phyloP scores from a whole-genome alignment of 371 early-diverging fungal species.

The Actinomortierella wolfii region DNA sequence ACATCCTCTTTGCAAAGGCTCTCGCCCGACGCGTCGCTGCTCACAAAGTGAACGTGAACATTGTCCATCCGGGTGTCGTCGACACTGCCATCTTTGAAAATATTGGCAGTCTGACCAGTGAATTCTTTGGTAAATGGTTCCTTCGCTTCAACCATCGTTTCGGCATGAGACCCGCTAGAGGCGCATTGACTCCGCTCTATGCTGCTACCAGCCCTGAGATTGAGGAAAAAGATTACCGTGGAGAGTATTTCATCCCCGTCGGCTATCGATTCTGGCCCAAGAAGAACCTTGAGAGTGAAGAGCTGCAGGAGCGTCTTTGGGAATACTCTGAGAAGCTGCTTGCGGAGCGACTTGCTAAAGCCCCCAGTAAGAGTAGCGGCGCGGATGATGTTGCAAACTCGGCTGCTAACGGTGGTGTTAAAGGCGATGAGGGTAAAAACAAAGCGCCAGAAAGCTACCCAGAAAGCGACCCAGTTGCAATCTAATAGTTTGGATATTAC shows the following conservation, averaged over 20 bases:
- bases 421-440: too few species aligned
- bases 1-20: conserved; percentile 63
- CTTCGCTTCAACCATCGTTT: background rate
- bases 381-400: too few species aligned
- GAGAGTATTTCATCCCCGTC: conserved; percentile 56
- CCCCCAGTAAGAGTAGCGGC: too few species aligned
- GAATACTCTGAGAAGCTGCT: conserved; percentile 44
- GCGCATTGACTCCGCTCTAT: conserved; percentile 50
- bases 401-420: too few species aligned
- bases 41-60: conserved; percentile 61
- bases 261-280: conserved; percentile 14
- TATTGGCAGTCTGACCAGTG: conserved; percentile 35
- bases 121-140: background rate
- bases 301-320: conserved; percentile 50
- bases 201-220: conserved; percentile 48
- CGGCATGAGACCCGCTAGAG: conserved; percentile 25
- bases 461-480: too few species aligned
- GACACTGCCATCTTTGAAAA: conserved; percentile 8
- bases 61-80: conserved; percentile 73
- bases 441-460: too few species aligned
- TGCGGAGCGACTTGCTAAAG: too few species aligned
- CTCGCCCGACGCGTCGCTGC: conserved; percentile 52
- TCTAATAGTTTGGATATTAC: too few species aligned
- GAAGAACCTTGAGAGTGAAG: conserved; percentile 23
- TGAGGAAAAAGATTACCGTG: conserved; percentile 49